Conservation (phyloP, 2,329 filamentous ascomycete species). For the Alternaria alternata region DNA sequence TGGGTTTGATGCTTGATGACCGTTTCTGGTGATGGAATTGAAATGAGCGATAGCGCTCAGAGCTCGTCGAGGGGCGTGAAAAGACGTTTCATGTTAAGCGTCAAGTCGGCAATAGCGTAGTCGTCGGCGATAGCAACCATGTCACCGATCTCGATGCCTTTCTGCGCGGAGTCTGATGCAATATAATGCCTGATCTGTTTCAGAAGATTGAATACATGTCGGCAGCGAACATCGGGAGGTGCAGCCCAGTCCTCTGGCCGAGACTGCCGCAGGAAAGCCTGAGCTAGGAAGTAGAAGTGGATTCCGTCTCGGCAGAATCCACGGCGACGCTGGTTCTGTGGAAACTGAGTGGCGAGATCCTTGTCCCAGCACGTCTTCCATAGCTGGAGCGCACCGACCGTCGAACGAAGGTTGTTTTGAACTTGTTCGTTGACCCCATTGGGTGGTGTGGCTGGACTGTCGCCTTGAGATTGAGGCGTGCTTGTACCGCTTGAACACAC, state of each 20-base stretch:
- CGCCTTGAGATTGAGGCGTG: slow-evolving; percentile 66
- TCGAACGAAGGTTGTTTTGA: slow-evolving; percentile 58
- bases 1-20: slow-evolving; percentile 4
- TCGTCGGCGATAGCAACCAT: slow-evolving; percentile 73
- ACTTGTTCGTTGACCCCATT: slow-evolving; percentile 54
- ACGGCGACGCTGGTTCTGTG: slow-evolving; percentile 66
- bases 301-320: slow-evolving; percentile 76
- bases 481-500: slow-evolving; percentile 56
- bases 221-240: slow-evolving; percentile 67
- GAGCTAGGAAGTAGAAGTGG: slow-evolving; percentile 77
- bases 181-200: slow-evolving; percentile 69
- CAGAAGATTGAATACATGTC: slow-evolving; percentile 67
- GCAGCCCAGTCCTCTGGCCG: slow-evolving; percentile 62
- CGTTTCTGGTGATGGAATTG: slow-evolving; percentile 8
- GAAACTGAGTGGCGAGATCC: slow-evolving; percentile 74
- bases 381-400: slow-evolving; percentile 68
- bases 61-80: slow-evolving; percentile 65
- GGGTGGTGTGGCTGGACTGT: slow-evolving; percentile 55
- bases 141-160: slow-evolving; percentile 73
- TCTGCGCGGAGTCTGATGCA: slow-evolving; percentile 67
- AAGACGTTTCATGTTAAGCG: slow-evolving; percentile 74
- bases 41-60: slow-evolving; percentile 1
- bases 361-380: slow-evolving; percentile 77
- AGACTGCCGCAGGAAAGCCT: slow-evolving; percentile 69
- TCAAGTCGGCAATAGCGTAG: slow-evolving; percentile 70